Conservation (phyloP, 2,329 filamentous ascomycete species). For the Diaporthe longicolla region DNA sequence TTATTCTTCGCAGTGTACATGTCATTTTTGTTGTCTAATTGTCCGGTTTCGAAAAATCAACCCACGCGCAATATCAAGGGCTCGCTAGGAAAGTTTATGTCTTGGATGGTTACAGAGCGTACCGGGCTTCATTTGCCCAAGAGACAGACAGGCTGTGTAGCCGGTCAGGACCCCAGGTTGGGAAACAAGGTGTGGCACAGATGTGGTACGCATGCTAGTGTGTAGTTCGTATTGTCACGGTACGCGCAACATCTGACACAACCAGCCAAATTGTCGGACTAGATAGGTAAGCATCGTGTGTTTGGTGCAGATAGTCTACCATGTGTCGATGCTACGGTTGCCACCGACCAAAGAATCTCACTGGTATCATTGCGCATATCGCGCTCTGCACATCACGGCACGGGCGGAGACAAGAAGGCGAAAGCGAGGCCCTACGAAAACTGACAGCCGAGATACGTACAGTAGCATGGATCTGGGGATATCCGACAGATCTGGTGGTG, state of each 20-base stretch:
- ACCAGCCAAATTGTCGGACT: neutral
- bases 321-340: neutral
- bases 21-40: neutral
- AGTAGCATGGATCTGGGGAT: neutral
- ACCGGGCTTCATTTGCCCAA: neutral
- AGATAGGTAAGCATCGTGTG: neutral
- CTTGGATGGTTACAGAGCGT: slow-evolving; percentile 12
- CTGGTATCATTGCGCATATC: neutral
- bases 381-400: neutral
- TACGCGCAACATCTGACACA: slow-evolving; percentile 11
- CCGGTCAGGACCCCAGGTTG: too few relatives aligned
- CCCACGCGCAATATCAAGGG: neutral
- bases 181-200: neutral
- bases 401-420: too few relatives aligned
- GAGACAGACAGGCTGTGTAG: too few relatives aligned
- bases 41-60: neutral
- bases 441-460: neutral
- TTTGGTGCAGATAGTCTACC: neutral
- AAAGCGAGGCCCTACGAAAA: slow-evolving; percentile 3
- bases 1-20: too few relatives aligned
- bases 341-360: neutral
- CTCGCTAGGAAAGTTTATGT: slow-evolving; percentile 30
- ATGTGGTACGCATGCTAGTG: neutral
- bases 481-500: slow-evolving; percentile 10
- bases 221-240: slow-evolving; percentile 7